Evolutionary conservation across 441 rosid genomes (phyloP).

Genomic region (Arabidopsis hybrid): DNA sequence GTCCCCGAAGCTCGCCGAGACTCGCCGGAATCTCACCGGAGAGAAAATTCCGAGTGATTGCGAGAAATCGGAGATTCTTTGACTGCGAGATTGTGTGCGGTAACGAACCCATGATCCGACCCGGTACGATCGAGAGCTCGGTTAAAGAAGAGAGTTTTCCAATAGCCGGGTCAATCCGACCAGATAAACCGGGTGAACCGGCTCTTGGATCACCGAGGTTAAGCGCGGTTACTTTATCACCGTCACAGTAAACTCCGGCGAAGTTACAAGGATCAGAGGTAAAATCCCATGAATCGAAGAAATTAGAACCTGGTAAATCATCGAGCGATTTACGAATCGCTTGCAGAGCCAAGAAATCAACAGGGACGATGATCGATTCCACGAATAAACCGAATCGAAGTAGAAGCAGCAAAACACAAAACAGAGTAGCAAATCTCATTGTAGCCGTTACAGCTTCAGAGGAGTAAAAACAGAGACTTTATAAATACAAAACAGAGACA

Average conservation of each 20-base stretch:
- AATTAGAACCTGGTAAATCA: conserved; percentile 83
- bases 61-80: conserved; percentile 73
- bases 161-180: conserved; percentile 73
- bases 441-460: conserved; percentile 12
- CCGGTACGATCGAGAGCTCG: conserved; percentile 84
- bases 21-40: conserved; percentile 72
- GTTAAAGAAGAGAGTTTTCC: conserved; percentile 78
- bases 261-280: conserved; percentile 95
- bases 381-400: conserved; percentile 46
- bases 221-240: conserved; percentile 67
- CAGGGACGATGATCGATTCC: conserved; percentile 70
- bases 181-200: conserved; percentile 83
- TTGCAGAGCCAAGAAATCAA: conserved; percentile 91
- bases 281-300: conserved; percentile 91
- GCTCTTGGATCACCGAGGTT: conserved; percentile 88
- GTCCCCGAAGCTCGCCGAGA: conserved; percentile 64
- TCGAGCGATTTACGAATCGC: conserved; percentile 72
- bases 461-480: conserved; percentile 29
- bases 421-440: conserved; percentile 31
- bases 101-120: conserved; percentile 71
- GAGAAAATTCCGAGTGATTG: conserved; percentile 71
- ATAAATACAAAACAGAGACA: not conserved
- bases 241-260: conserved; percentile 82
- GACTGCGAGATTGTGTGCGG: conserved; percentile 70
- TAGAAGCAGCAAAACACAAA: conserved; percentile 41